These are phyloP conservation scores for Oleoguttula mirabilis DNA, from an alignment of 495 filamentous ascomycete genomes.

Conservation along the genomic window DNA sequence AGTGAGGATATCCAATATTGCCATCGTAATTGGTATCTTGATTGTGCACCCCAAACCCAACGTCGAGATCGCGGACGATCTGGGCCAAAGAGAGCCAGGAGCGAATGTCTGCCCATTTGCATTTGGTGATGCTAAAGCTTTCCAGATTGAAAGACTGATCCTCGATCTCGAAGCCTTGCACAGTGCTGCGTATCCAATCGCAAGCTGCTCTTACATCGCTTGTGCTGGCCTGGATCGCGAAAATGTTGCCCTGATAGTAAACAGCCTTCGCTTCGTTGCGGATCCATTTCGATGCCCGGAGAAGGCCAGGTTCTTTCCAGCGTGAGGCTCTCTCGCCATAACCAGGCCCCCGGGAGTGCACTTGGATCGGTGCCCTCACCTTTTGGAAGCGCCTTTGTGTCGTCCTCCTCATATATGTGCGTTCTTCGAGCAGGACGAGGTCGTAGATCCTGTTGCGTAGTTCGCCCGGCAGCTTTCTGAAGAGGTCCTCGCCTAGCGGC, in stretches of 20 bases:
- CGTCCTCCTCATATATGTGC: background rate
- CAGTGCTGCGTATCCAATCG: background rate
- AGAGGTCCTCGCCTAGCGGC: background rate
- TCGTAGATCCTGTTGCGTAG: slow-evolving; percentile 7
- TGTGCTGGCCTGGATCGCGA: background rate
- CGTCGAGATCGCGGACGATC: background rate
- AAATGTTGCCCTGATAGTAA: background rate
- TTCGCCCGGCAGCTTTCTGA: slow-evolving; percentile 8
- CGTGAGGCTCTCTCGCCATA: background rate
- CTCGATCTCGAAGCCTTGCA: background rate
- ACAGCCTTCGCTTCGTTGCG: background rate
- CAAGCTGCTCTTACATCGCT: background rate
- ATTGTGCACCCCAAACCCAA: background rate
- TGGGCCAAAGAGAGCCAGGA: background rate
- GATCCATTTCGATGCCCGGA: slow-evolving; percentile 1
- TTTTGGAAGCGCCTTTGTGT: no score
- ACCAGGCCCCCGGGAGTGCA: background rate
- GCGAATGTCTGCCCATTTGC: background rate
- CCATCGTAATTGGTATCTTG: background rate
- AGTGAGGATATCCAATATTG: background rate
- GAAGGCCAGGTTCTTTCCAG: slow-evolving; percentile 1
- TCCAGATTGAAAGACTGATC: background rate
- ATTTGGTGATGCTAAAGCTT: background rate
- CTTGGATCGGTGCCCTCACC: background rate
- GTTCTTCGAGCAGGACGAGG: background rate